These are phyloP conservation scores for Fusarium paranaense DNA, from an alignment of 2,329 filamentous ascomycete species.

Conservation along the genomic window DNA sequence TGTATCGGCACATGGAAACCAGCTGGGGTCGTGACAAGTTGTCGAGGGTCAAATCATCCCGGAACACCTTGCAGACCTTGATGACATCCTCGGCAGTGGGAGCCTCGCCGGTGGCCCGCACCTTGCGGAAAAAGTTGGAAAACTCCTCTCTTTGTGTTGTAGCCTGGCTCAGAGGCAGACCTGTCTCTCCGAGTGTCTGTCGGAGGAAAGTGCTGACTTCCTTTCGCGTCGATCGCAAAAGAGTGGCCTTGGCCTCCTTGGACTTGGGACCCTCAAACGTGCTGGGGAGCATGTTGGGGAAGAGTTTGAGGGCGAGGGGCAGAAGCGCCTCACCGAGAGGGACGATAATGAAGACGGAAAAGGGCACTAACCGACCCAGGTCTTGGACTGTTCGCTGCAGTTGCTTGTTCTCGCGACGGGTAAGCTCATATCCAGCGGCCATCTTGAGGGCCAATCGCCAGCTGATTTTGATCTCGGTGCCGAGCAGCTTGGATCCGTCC, in stretches of 20 bases:
- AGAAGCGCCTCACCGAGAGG: slow-evolving; percentile 95
- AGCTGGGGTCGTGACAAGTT: slow-evolving; percentile 95
- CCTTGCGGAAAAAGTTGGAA: slow-evolving; percentile 95
- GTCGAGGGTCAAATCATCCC: slow-evolving; percentile 96
- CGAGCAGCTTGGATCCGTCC: slow-evolving; percentile 97
- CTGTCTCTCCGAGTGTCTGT: slow-evolving; percentile 91
- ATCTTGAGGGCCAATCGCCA: slow-evolving; percentile 93
- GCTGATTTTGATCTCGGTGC: slow-evolving; percentile 92
- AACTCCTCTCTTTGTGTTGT: slow-evolving; percentile 95
- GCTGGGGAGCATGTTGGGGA: slow-evolving; percentile 97
- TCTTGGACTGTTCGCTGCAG: slow-evolving; percentile 94
- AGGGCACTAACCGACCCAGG: slow-evolving; percentile 90
- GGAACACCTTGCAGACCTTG: slow-evolving; percentile 99
- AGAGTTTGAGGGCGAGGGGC: slow-evolving; percentile 90
- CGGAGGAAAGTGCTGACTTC: slow-evolving; percentile 93
- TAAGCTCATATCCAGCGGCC: slow-evolving; percentile 97
- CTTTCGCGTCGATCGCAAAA: slow-evolving; percentile 86
- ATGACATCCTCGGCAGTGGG: slow-evolving; percentile 93
- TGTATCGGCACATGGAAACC: slow-evolving; percentile 97
- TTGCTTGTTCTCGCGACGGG: slow-evolving; percentile 91
- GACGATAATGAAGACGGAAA: slow-evolving; percentile 96
- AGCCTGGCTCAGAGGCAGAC: slow-evolving; percentile 84
- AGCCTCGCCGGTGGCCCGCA: slow-evolving; percentile 89
- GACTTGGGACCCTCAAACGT: slow-evolving; percentile 94
- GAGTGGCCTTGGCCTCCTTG: slow-evolving; percentile 88